phyloP scores from a whole-genome alignment of 768 basidiomycete genomes.

The Coprinellus micaceus region DNA sequence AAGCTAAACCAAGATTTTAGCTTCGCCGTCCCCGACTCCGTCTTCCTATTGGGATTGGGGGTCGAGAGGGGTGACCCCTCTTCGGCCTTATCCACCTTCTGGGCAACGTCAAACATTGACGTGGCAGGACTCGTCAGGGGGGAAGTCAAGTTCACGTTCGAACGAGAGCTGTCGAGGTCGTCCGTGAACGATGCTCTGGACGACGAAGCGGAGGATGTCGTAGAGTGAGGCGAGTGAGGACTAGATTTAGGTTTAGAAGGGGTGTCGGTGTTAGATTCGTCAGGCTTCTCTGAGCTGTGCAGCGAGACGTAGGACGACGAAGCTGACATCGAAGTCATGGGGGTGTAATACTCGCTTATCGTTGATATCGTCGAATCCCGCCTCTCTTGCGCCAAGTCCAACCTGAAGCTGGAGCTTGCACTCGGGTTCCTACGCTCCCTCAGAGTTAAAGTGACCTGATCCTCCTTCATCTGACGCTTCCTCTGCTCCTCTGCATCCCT shows the following conservation, averaged over 20 bases:
- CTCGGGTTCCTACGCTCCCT: background rate
- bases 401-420: background rate
- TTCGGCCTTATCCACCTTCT: background rate
- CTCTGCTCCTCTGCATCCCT: constrained; percentile 9
- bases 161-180: constrained; percentile 5
- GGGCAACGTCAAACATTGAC: constrained; percentile 8
- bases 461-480: background rate
- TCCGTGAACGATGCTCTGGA: constrained; percentile 2
- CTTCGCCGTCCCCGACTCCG: background rate
- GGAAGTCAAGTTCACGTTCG: constrained; percentile 7
- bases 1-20: background rate
- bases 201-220: constrained; percentile 5
- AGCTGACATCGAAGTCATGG: constrained; percentile 2
- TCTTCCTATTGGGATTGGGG: background rate
- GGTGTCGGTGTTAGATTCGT: background rate
- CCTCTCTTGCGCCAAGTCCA: background rate
- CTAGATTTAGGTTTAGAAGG: background rate
- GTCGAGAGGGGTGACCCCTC: background rate
- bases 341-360: background rate
- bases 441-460: background rate
- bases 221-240: background rate
- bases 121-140: constrained; percentile 8
- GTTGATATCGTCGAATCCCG: background rate
- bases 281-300: no score
- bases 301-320: constrained; percentile 2